Base-by-base conservation (phyloP, 2,329 filamentous ascomycete species). In the Tolypocladium guangdongense region DNA sequence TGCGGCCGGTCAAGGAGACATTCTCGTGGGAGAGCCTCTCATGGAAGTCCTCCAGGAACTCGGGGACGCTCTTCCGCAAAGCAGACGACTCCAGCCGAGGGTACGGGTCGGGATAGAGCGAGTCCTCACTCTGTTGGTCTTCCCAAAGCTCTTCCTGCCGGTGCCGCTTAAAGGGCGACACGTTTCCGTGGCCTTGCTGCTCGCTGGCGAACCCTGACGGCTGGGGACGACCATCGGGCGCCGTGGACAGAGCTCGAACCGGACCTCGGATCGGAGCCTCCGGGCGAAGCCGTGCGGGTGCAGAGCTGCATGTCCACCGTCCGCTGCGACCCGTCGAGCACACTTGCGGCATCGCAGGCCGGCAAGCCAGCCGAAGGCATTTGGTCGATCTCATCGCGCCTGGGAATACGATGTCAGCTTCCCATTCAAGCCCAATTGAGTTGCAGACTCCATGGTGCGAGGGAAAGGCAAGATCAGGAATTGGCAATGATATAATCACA, bases 1-100 rank as follows among this genome's bases (percentile, higher is more conserved):
- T 78, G 66, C 90, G 89, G 69, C 90, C 89, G 51, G 62, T 64
- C 35, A 72, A 55, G 22, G 60, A 65, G 49, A 71, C 62, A 45
- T 63, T 57, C 43, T 66, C 66, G 41, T 59, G 57, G 51, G 60
- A 56, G 35, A 60, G 50, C 39, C 56, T 55, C 47, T 64, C 54
- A 30, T 61, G 54, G 38, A 68, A 66, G 11, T 60, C 59, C 48
- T 66, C 61, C 27, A 68, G 54, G 46, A 72, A 71, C 30, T 70
- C 66, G 6, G 64, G 62, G 20, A 71, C 65, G 24, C 66, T 63
- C 57, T 64, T 67, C 30, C 63, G 60, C 52, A 52, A 52, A 27
- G 56, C 51, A 30, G 55, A 57, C n/a, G 63, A 57, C 53, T 63
- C 56, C 33, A 71, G 55, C 22, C 69, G 68, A 55, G 69, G 69